Evolutionary conservation across 768 basidiomycete species (phyloP), one percentile per base, ranked within the genome.

Genomic region (Psilocybe tampanensis): DNA sequence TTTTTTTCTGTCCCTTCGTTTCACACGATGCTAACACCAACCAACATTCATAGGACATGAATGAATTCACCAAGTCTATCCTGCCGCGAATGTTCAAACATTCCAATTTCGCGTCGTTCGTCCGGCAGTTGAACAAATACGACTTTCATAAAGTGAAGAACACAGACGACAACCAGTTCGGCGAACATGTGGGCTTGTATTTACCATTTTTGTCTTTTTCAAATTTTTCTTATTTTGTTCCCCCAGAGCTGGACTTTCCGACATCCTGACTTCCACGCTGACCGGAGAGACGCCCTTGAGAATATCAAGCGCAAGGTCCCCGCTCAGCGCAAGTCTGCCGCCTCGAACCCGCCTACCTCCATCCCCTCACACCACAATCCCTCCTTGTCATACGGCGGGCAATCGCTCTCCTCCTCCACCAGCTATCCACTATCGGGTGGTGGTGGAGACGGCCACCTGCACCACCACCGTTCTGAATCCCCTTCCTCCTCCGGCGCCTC

Each of bases 71-170:
- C 34, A 94, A 93, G 72, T 85, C 79, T 23, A 90, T 95, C 69
- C 82, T 96, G 8, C 94, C 94, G 7, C 88, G 90, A 34, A 86
- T 94, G 80, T 96, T 96, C 85, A 95, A 95, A 71, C 94, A 96
- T 69, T 93, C 90, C 7, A 96, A 96, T 68, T 96, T 96, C 71
- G 94, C 94, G 26, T 85, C 83, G 52, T 96, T 96, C 68, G 94
- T 96, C 5, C 83, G 94, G 9, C 94, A 96, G 71, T 79, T 96
- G 32, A 96, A 96, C 80, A 96, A 95, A 72, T 96, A 96, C 69
- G 94, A 95, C 73, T 96, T 96, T 63, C 94, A 95, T 80, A 96
- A 96, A 79, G 90, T 95, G 61, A 95, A 95, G 72, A 93, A 91
- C 65, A 86, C 86, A 2, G 94, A 94, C 61, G 92, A 92, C 63